A percentile compares a stretch with the other conserved stretches of the same genome.
Conservation (phyloP, 2,329 filamentous ascomycete genomes). For the Xylogone sp. region DNA sequence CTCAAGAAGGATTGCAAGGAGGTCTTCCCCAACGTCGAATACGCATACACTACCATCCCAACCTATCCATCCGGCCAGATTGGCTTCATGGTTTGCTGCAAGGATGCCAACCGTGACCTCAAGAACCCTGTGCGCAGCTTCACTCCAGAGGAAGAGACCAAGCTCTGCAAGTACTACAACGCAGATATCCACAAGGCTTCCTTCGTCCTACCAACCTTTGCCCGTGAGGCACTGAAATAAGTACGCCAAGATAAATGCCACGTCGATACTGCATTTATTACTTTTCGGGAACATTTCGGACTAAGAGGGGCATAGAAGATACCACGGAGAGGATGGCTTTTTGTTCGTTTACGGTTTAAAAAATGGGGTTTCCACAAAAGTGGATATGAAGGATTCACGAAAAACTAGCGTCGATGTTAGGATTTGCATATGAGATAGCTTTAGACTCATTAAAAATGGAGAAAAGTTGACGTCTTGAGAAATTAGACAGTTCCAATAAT, state of each 20-base stretch:
- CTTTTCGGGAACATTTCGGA: not conserved
- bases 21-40: constrained; percentile 96
- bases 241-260: not conserved
- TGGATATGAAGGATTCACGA: not conserved
- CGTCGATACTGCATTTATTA: not conserved
- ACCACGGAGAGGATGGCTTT: not conserved
- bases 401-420: too few species aligned
- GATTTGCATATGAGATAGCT: too few species aligned
- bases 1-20: constrained; percentile 96
- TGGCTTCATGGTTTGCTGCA: constrained; percentile 99
- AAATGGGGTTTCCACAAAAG: not conserved
- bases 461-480: too few species aligned
- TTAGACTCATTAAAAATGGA: too few species aligned
- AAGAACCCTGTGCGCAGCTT: constrained; percentile 80
- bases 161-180: constrained; percentile 96
- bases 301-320: not conserved
- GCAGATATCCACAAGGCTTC: constrained; percentile 91
- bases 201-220: constrained; percentile 92
- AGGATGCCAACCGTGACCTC: constrained; percentile 81
- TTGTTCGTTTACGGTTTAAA: too few species aligned
- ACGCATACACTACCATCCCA: constrained; percentile 98
- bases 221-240: constrained; percentile 68
- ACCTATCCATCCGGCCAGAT: constrained; percentile 99
- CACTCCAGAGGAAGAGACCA: constrained; percentile 83
- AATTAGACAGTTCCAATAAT: too few species aligned